A percentile compares a stretch with the other conserved stretches of the same genome.
phyloP scores from a whole-genome alignment of 1,284 basidiomycete species.

The Rhodotorula sp. region DNA sequence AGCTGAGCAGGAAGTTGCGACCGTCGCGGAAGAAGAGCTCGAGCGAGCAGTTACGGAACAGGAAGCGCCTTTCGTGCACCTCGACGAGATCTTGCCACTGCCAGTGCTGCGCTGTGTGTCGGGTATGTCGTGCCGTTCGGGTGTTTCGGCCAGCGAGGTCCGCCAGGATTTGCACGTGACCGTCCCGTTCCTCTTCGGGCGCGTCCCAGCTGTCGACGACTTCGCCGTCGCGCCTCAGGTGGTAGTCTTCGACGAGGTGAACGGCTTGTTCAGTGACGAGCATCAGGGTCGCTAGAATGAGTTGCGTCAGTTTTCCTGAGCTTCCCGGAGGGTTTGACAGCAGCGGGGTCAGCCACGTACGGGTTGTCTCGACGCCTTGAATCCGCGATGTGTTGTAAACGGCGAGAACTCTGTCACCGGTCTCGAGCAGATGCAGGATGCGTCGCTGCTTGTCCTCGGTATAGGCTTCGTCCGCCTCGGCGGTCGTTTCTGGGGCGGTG shows the following conservation, averaged over 20 bases:
- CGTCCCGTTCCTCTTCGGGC: conserved; percentile 58
- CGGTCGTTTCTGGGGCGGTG: not conserved
- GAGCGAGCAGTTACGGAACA: conserved; percentile 80
- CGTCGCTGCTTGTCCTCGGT: conserved; percentile 66
- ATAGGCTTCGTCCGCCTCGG: conserved; percentile 44
- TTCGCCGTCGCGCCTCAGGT: conserved; percentile 81
- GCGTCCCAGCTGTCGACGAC: conserved; percentile 86
- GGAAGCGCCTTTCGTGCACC: conserved; percentile 75
- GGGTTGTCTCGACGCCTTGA: conserved; percentile 81
- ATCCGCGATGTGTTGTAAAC: conserved; percentile 80
- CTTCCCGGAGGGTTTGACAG: conserved; percentile 1
- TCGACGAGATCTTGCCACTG: conserved; percentile 72
- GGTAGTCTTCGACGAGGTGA: conserved; percentile 90
- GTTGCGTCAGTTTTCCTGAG: not conserved
- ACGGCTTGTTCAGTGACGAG: conserved; percentile 81
- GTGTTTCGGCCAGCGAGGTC: conserved; percentile 69
- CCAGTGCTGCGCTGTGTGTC: conserved; percentile 55
- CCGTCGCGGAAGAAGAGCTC: conserved; percentile 50
- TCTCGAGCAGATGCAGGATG: conserved; percentile 62
- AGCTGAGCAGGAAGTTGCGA: conserved; percentile 47
- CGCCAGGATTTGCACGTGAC: conserved; percentile 59
- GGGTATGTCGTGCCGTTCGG: conserved; percentile 58
- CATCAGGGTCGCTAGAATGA: conserved; percentile 70
- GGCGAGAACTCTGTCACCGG: conserved; percentile 88
- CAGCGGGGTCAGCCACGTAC: conserved; percentile 53